These are phyloP conservation scores for Hyaloscypha hepaticicola DNA, from an alignment of 495 filamentous ascomycete species.

Conservation along the genomic window DNA sequence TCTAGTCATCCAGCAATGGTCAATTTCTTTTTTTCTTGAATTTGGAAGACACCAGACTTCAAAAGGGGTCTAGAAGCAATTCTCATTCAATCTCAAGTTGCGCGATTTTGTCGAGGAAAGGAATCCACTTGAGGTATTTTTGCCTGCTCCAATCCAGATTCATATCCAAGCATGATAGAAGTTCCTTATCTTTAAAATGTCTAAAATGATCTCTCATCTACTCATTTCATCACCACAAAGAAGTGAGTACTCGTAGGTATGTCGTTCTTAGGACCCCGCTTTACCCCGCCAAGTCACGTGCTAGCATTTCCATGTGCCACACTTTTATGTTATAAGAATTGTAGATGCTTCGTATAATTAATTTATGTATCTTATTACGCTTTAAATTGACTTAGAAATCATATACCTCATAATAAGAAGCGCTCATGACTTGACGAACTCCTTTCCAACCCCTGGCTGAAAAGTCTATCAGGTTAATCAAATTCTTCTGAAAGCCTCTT, in stretches of 20 bases:
- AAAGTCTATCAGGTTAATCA: not conserved
- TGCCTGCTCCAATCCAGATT: not conserved
- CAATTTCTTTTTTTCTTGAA: not conserved
- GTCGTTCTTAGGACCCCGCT: not conserved
- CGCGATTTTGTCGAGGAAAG: not conserved
- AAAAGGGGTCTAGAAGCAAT: not conserved
- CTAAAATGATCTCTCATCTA: no score
- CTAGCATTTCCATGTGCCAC: no score
- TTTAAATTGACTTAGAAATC: not conserved
- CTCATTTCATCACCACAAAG: no score
- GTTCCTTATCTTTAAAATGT: not conserved
- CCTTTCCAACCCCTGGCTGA: not conserved
- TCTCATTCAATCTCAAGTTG: not conserved
- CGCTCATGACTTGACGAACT: not conserved
- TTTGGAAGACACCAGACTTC: not conserved
- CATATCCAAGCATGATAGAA: not conserved
- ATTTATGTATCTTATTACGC: not conserved
- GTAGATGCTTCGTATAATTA: no score
- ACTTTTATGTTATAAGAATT: no score
- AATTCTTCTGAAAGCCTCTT: not conserved
- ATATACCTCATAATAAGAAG: not conserved
- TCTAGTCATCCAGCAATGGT: not conserved
- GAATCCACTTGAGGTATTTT: not conserved
- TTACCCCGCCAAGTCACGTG: no score
- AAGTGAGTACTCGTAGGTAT: not conserved